Evolutionary conservation across 2,329 filamentous ascomycete genomes (phyloP).

Genomic region (Sarocladium oryzae): DNA sequence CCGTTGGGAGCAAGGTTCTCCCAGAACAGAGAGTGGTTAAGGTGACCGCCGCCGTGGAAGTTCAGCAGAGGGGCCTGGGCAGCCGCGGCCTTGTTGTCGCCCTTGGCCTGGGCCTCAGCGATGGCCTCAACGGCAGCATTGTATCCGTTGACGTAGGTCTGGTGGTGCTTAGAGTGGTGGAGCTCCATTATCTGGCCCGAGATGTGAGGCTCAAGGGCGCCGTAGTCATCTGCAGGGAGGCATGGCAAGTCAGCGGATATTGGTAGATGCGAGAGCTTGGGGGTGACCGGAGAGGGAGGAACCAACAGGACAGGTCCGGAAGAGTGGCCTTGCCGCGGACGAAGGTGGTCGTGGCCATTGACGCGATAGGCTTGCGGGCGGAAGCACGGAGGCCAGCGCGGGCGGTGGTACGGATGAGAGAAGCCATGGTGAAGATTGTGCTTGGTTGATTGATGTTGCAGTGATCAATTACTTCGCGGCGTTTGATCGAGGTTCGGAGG

Average conservation of each 20-base stretch:
- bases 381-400: slow-evolving; percentile 67
- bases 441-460: background rate
- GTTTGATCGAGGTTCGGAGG: background rate
- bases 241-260: slow-evolving; percentile 2
- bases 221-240: slow-evolving; percentile 75
- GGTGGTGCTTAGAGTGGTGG: slow-evolving; percentile 90
- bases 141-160: slow-evolving; percentile 86
- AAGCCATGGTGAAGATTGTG: slow-evolving; percentile 54
- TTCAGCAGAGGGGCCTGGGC: slow-evolving; percentile 52
- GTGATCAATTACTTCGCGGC: background rate
- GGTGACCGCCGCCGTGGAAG: slow-evolving; percentile 80
- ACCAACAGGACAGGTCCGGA: slow-evolving; percentile 67
- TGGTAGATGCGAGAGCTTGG: background rate
- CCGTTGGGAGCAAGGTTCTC: slow-evolving; percentile 66
- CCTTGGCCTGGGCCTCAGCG: slow-evolving; percentile 56
- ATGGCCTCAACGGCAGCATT: slow-evolving; percentile 73
- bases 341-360: slow-evolving; percentile 69
- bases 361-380: slow-evolving; percentile 54
- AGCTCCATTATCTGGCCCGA: slow-evolving; percentile 94
- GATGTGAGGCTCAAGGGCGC: slow-evolving; percentile 79
- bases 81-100: slow-evolving; percentile 47
- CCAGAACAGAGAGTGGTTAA: slow-evolving; percentile 87
- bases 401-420: slow-evolving; percentile 65
- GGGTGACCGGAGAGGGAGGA: background rate
- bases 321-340: slow-evolving; percentile 85